Evolutionary conservation across 2,329 filamentous ascomycete genomes (phyloP).

Genomic region (Pseudocercospora macadamiae): DNA sequence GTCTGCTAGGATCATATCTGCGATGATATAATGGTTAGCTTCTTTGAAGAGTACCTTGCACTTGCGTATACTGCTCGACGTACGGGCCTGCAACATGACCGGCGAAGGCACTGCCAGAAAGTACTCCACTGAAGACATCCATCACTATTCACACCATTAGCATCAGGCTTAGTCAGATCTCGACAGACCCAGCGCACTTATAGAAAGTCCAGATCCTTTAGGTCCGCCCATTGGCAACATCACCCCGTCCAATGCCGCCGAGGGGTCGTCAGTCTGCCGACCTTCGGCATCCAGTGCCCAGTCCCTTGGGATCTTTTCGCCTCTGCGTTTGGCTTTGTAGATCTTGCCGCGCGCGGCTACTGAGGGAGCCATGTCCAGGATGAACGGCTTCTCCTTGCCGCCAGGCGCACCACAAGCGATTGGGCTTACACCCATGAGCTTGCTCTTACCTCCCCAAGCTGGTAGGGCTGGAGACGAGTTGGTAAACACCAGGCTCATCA

Average conservation of each 20-base stretch:
- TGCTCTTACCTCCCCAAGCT: conserved; percentile 68
- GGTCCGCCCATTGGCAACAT: conserved; percentile 87
- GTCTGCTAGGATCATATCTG: conserved; percentile 53
- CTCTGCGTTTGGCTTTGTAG: conserved; percentile 68
- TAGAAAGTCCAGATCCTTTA: conserved; percentile 73
- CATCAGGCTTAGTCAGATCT: not conserved
- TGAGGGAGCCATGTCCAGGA: conserved; percentile 74
- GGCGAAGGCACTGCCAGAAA: conserved; percentile 78
- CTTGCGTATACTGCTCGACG: no score
- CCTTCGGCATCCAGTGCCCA: conserved; percentile 79
- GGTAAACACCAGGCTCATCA: conserved; percentile 65
- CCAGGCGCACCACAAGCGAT: conserved; percentile 77
- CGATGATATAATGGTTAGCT: not conserved
- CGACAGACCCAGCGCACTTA: conserved; percentile 49
- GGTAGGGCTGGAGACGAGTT: conserved; percentile 71
- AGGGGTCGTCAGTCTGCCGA: conserved; percentile 58
- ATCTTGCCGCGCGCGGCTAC: conserved; percentile 73
- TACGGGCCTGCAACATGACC: conserved; percentile 78
- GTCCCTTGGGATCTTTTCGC: conserved; percentile 69
- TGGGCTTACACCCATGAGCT: conserved; percentile 73
- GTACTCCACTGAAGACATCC: conserved; percentile 81
- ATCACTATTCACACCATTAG: conserved; percentile 49
- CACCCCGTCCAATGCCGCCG: conserved; percentile 70
- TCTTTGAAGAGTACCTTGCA: no score
- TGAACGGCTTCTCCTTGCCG: conserved; percentile 63